Percentiles rank a stretch among this genome's conserved stretches.
Evolutionary conservation across 306 rosid genomes (phyloP).

Genomic region (Ceratonia siliqua): DNA sequence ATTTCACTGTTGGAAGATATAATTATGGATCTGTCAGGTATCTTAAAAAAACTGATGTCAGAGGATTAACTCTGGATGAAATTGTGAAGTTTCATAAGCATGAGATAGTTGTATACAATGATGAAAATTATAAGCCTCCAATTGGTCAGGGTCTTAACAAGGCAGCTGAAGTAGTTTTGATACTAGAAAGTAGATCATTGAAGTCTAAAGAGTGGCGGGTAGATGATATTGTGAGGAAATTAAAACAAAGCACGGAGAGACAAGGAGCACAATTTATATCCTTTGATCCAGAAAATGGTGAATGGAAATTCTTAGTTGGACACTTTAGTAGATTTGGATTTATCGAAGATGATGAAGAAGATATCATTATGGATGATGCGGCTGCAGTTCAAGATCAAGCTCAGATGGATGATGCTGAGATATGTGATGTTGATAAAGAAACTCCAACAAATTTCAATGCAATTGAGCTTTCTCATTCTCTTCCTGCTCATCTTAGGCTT

Average conservation of each 20-base stretch:
- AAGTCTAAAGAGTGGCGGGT: constrained; percentile 40
- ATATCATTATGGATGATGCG: constrained; percentile 62
- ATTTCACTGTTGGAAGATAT: constrained; percentile 74
- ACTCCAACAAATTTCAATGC: constrained; percentile 43
- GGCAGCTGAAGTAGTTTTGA: constrained; percentile 87
- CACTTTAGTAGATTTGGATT: constrained; percentile 98
- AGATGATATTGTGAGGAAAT: constrained; percentile 44
- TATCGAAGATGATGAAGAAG: constrained; percentile 84
- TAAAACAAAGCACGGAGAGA: constrained; percentile 56
- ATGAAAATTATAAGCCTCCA: constrained; percentile 69
- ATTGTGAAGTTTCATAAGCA: constrained; percentile 70
- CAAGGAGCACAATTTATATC: constrained; percentile 83
- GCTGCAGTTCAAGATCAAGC: constrained; percentile 43
- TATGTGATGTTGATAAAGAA: constrained; percentile 58
- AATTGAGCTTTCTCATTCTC: constrained; percentile 79
- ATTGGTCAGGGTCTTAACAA: constrained; percentile 89
- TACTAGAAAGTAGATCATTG: constrained; percentile 43
- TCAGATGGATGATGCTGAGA: constrained; percentile 48
- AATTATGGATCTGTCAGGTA: constrained; percentile 80
- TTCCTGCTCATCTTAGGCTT: constrained; percentile 93
- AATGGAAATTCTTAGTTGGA: constrained; percentile 80
- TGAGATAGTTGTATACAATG: constrained; percentile 70
- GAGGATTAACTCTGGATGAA: constrained; percentile 58
- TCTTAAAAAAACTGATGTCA: constrained; percentile 67
- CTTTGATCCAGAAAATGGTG: constrained; percentile 61